Base-by-base conservation (phyloP, 352 stramenopile genomes). In the Phytophthora crassamura region DNA sequence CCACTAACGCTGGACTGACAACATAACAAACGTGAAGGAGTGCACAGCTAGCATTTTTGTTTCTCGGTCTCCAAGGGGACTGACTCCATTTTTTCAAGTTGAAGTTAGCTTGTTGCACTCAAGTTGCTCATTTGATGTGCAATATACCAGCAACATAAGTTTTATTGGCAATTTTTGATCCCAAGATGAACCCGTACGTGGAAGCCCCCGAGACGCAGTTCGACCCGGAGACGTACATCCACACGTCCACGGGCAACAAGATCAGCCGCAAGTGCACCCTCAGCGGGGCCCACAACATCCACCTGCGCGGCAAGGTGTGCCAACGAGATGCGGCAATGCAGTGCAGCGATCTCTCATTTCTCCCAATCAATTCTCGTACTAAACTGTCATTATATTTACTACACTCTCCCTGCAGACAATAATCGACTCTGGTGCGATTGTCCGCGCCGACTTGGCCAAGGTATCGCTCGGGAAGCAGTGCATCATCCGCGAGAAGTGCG, bases 401-500 rank as follows among this genome's bases (percentile, higher is more conserved):
- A 28, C 25, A 28, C 25, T 28, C 25, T 28, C 25, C 4, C 25
- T 43, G 9, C 41, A 92, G 72, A 86, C 83, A 33, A 91, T 95
- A 69, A 80, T 96, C 35, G 65, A 91, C 47, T 70, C 83, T 5
- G 80, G 74, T 34, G 78, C 77, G 32, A 86, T 93, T 57, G 79
- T 96, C 18, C 84, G 89, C 43, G 89, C 85, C 10, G 89, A 96
- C 59, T 72, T 94, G 45, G 89, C 86, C 40, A 93, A 89, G 69
- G 84, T 96, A 15, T 88, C 82, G 35, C 75, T 96, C 10, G 89
- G 89, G 1, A 88, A 88, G 59, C 84, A 91, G 61, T 95, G 85
- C 66, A 78, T 91, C 56, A 88, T 96, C 46, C 74, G 83, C 20
- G 71, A 84, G 39, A 72, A 73, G 18, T 91, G 78, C 61, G 78